Evolutionary conservation across 2,329 filamentous ascomycete species (phyloP).

Genomic region (Trichoderma atrobrunneum): DNA sequence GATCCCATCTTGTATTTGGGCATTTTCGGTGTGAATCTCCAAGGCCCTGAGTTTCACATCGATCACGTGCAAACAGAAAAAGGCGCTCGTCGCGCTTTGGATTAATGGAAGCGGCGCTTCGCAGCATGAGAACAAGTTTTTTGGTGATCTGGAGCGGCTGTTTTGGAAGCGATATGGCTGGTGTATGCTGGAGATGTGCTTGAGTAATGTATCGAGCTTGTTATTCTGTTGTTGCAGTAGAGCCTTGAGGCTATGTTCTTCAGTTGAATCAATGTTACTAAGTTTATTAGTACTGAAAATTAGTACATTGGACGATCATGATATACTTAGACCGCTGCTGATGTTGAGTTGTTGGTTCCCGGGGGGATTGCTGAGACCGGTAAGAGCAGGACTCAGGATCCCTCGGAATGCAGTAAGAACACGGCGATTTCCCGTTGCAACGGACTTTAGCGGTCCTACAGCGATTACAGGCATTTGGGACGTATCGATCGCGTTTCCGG

Average conservation of each 20-base stretch:
- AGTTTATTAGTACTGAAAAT: not conserved
- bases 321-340: not conserved
- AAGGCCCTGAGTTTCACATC: not conserved
- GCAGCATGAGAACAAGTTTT: not conserved
- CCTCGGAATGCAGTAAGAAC: not conserved
- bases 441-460: not conserved
- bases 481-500: not conserved
- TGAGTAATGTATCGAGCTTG: not conserved
- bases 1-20: not conserved
- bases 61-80: not conserved
- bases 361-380: not conserved
- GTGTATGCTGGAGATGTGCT: not conserved
- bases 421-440: not conserved
- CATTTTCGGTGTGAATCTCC: not conserved
- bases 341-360: not conserved
- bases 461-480: not conserved
- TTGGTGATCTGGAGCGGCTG: not conserved
- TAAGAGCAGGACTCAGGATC: not conserved
- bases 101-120: not conserved
- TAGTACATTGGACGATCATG: not conserved
- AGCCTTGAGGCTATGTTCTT: not conserved
- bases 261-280: not conserved
- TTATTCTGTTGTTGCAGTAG: not conserved
- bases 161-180: not conserved
- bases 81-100: not conserved